Evolutionary conservation across 2,329 filamentous ascomycete species (phyloP), one percentile per base, ranked within the genome.

Genomic region (Teratosphaeria nubilosa): DNA sequence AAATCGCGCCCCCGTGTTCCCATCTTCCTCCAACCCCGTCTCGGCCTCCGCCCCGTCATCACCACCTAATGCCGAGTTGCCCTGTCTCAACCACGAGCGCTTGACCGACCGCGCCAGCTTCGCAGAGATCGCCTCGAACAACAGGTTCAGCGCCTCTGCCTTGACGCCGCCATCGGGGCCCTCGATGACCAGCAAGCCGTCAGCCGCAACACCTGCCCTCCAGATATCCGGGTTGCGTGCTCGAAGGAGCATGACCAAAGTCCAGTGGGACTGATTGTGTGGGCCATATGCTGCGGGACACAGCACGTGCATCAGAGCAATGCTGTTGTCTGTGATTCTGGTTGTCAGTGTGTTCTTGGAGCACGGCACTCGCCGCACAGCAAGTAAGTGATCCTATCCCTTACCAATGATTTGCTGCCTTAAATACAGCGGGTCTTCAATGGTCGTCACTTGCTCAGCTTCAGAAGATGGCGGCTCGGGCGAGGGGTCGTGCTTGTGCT

Each of bases 341-440:
- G n/a, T n/a, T 13, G 41, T 48, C 54, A 56, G 22, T 51, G 6
- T 32, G 14, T 22, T 7, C 37, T 5, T 22, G 41, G 9, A 7
- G 1, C 20, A n/a, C 16, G 16, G 20, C 9, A 22, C 2, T 22
- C 9, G 4, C 20, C n/a, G 41, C 41, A 48, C 16, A n/a, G n/a
- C 5, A 20, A 22, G n/a, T 11, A 11, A 9, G 41, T 20, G 41
- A 20, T 48, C 9, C 41, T 22, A 50, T 30, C 4, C 32, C 45
- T 50, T 51, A 31, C 54, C 54, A n/a, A 53, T 34, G 31, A 53
- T 52, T 20, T 57, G 55, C 48, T 56, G 55, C 24, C 55, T 25
- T 7, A 56, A 30, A 22, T 56, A 56, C 24, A 56, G 45, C 48
- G 55, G 41, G 32, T 57, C 55, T 50, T 57, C 55, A 16, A 57